Percentiles rank a stretch among this genome's conserved stretches.
Conservation (phyloP, 176 grass and related monocot species). For the Musa itinerans region DNA sequence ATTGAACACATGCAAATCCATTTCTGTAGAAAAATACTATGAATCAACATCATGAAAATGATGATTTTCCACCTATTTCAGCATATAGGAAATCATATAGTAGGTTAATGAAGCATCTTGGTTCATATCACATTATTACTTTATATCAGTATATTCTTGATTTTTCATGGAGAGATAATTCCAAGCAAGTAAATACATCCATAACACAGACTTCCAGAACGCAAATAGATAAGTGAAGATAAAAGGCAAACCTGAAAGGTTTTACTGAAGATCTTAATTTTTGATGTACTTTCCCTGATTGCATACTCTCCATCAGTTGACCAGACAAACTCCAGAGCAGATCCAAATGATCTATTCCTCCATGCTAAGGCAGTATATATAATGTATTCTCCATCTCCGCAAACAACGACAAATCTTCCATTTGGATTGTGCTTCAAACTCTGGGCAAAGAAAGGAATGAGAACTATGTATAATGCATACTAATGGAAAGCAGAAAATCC, state of each 20-base stretch:
- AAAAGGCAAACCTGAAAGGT: conserved; percentile 60
- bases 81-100: neutral
- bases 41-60: too few species aligned
- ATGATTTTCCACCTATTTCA: too few species aligned
- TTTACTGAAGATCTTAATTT: conserved; percentile 84
- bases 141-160: too few species aligned
- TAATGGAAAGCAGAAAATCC: neutral
- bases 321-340: conserved; percentile 87
- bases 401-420: conserved; percentile 93
- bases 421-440: conserved; percentile 98
- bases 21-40: too few species aligned
- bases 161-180: neutral
- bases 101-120: neutral
- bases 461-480: neutral
- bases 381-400: conserved; percentile 95
- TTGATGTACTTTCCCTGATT: conserved; percentile 88
- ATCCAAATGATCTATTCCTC: conserved; percentile 98
- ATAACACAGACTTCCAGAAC: too few species aligned
- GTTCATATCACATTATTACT: neutral
- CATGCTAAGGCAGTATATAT: conserved; percentile 96
- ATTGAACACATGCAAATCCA: too few species aligned
- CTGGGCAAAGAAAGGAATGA: conserved; percentile 36
- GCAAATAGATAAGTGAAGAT: neutral
- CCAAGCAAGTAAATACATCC: too few species aligned
- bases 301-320: conserved; percentile 93